These are phyloP conservation scores for Elasticomyces elasticus DNA, from an alignment of 495 filamentous ascomycete species.

Conservation along the genomic window DNA sequence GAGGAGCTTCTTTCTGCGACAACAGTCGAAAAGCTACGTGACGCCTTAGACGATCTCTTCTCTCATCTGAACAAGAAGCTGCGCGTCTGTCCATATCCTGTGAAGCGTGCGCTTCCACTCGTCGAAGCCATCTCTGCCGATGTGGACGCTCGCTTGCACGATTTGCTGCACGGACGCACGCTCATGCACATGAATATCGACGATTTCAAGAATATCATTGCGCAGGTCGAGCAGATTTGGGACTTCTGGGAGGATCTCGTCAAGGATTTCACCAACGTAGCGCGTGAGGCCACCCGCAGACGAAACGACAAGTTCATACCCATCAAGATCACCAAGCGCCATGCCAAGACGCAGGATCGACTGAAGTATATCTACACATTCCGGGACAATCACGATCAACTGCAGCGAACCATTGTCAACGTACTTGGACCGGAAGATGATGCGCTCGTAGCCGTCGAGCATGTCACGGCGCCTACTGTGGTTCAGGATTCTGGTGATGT, in stretches of 20 bases:
- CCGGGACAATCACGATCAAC: slow-evolving; percentile 89
- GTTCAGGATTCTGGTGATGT: slow-evolving; percentile 94
- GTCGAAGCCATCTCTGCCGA: slow-evolving; percentile 97
- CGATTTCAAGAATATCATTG: slow-evolving; percentile 81
- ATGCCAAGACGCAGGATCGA: slow-evolving; percentile 76
- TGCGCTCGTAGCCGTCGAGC: slow-evolving; percentile 20
- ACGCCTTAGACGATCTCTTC: slow-evolving; percentile 80
- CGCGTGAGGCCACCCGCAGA: slow-evolving; percentile 80
- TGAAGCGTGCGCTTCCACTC: slow-evolving; percentile 81
- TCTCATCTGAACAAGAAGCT: slow-evolving; percentile 92
- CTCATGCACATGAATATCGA: slow-evolving; percentile 85
- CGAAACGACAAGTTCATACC: slow-evolving; percentile 95
- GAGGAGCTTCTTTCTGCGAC: slow-evolving; percentile 91
- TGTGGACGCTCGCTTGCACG: slow-evolving; percentile 74
- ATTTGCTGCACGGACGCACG: slow-evolving; percentile 70
- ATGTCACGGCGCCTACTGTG: slow-evolving; percentile 53
- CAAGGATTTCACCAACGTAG: slow-evolving; percentile 96
- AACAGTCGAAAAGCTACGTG: slow-evolving; percentile 78
- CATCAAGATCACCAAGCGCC: slow-evolving; percentile 82
- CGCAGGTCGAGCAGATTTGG: slow-evolving; percentile 74
- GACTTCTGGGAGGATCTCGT: slow-evolving; percentile 86
- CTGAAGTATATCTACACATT: slow-evolving; percentile 90
- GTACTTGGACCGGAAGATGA: slow-evolving; percentile 65
- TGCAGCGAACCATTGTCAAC: slow-evolving; percentile 89
- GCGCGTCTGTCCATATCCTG: slow-evolving; percentile 86